Evolutionary conservation across 2,329 filamentous ascomycete species (phyloP), one percentile per base, ranked within the genome.

Genomic region (Thermomyces lanuginosus): DNA sequence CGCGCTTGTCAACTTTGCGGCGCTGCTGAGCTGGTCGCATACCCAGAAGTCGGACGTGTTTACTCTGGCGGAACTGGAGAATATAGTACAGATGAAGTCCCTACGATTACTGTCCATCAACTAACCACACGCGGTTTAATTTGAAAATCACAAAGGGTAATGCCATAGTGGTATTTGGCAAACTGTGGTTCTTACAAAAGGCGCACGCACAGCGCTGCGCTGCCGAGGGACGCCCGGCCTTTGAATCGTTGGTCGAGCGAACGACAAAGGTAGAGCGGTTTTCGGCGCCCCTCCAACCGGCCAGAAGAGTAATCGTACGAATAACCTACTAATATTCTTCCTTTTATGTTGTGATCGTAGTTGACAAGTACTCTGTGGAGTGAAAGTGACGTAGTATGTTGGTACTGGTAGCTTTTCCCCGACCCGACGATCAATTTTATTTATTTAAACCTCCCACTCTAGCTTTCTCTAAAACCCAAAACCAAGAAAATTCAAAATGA

Each of bases 141-240:
- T 64, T 92, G 37, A 83, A 82, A 44, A 91, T 93, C 54, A 95
- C 83, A 3, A 80, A 77, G 41, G 86, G 86, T 6, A 84, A 93
- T 48, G 81, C 84, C 5, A 76, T 78, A 8, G 80, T 93, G 10
- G 72, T 77, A 11, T 67, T 75, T 26, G 70, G 73, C 25, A 98
- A 95, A 46, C 64, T 95, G 9, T 66, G 70, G 40, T 81, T 74
- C 48, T 66, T 95, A 25, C 81, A 93, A 44, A 71, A 68, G 39
- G 65, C 69, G 24, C 80, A 86, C 44, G 64, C 64, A n/a, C 52
- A 59, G 20, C 53, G 54, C 4, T 58, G 58, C 27, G 60, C 61
- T 19, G 41, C 56, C 22, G 46, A 44, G 12, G 56, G 58, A 35
- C 63, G 65, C 21, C 41, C 50, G 5, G 38, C 46, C 13, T 51